Evolutionary conservation across 2,329 filamentous ascomycete genomes (phyloP), one percentile per base, ranked within the genome.

Genomic region (Didymella glomerata): DNA sequence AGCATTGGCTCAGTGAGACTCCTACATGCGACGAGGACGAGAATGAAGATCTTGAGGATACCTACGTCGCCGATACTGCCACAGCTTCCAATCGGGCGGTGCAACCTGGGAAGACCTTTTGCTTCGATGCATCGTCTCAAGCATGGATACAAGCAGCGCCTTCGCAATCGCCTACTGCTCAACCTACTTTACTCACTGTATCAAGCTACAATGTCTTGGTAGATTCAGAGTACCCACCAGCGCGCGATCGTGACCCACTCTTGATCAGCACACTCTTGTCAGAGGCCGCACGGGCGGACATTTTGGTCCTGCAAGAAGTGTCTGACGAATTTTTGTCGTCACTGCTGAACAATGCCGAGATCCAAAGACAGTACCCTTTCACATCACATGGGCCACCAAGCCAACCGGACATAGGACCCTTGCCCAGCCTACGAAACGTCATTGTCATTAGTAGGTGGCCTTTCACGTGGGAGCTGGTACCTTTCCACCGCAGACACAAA

Each of bases 281-380:
- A 0, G 54, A 74, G 5, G 60, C 64, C 34, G 75, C 74, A 10
- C 62, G 67, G 38, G 74, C 77, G 3, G 76, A 80, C 53, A 64
- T 82, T 20, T 53, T 82, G 1, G 73, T 79, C 3, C 78, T 90
- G 5, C 83, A 90, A 69, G 88, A 90, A 74, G 84, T 90, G 1
- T 88, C 86, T 0, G 87, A 90, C 61, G 80, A 85, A 40, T 88
- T 90, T 60, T 80, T 90, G 0, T 79, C 80, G 0, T 82, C 81
- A 56, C 76, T 90, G 0, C 81, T 90, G 1, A 66, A 69, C 2
- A 71, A 85, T 54, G 58, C 75, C 2, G 66, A 74, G 2, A 77
- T 90, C 24, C 79, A 80, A 27, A 63, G 73, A 11, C 75, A 71
- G 2, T 90, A 88, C 62, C 79, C 82, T 1, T 89, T 83, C 68